Conservation (phyloP, 345 rosid species). For the Lumnitzera littorea region DNA sequence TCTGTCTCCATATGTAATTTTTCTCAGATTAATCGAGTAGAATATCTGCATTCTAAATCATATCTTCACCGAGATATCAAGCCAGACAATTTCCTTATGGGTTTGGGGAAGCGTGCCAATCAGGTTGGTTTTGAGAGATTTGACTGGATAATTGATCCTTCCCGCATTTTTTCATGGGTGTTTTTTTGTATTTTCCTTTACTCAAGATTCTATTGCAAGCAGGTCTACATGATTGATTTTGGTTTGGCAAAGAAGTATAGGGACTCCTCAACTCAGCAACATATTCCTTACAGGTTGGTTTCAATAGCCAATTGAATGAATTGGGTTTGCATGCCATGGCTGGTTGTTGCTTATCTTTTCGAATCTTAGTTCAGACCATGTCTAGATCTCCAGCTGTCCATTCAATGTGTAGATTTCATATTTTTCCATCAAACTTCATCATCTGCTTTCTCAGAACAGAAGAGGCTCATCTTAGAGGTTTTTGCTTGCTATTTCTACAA, state of each 20-base stretch:
- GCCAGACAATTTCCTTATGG: conserved; percentile 93
- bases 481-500: too few relatives aligned
- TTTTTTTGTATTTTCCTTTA: conserved; percentile 5
- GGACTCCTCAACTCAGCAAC: conserved; percentile 74
- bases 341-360: too few relatives aligned
- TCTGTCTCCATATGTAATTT: conserved; percentile 10
- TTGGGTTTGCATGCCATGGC: not conserved
- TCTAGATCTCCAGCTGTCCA: too few relatives aligned
- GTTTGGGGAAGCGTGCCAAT: conserved; percentile 81
- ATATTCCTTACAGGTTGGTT: conserved; percentile 78
- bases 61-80: conserved; percentile 87
- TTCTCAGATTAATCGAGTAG: conserved; percentile 74
- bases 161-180: not conserved
- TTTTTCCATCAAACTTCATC: too few relatives aligned
- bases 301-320: not conserved
- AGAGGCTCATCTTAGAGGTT: too few relatives aligned
- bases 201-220: conserved; percentile 7
- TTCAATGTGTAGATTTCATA: too few relatives aligned
- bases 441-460: too few relatives aligned
- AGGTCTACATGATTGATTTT: conserved; percentile 86
- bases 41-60: conserved; percentile 80
- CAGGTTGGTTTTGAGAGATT: conserved; percentile 37
- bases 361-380: too few relatives aligned
- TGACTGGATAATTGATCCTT: too few relatives aligned
- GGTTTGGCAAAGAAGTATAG: conserved; percentile 89